These are phyloP conservation scores for Sporothrix sp. DNA, from an alignment of 2,329 filamentous ascomycete genomes.

Conservation along the genomic window DNA sequence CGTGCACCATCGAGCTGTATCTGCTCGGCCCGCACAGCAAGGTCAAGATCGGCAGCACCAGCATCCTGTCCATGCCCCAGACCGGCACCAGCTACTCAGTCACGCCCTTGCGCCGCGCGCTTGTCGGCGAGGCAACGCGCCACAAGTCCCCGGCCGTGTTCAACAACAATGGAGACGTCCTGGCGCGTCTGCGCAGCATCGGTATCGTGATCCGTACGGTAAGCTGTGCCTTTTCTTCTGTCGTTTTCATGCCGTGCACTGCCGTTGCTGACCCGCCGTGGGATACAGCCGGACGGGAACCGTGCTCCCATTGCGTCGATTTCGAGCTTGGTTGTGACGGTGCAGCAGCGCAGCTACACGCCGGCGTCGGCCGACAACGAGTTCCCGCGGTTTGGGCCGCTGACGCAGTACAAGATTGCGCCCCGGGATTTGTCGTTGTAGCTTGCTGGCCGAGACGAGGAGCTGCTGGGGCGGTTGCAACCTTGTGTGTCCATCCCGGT, in stretches of 20 bases:
- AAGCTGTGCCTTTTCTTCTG: slow-evolving; percentile 6
- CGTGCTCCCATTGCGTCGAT: slow-evolving; percentile 20
- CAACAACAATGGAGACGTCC: slow-evolving; percentile 18
- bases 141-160: not conserved
- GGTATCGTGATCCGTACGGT: slow-evolving; percentile 20
- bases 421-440: not conserved
- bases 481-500: not conserved
- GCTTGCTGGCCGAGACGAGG: no score
- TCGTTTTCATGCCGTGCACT: not conserved
- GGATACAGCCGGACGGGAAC: slow-evolving; percentile 23
- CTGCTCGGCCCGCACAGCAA: slow-evolving; percentile 11
- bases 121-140: slow-evolving; percentile 2
- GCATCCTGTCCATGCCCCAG: slow-evolving; percentile 30
- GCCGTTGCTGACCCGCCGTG: no score
- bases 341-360: slow-evolving; percentile 24
- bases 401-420: not conserved
- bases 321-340: slow-evolving; percentile 29
- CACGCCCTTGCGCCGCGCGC: slow-evolving; percentile 23
- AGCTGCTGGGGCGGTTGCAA: no score
- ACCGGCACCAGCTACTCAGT: slow-evolving; percentile 25
- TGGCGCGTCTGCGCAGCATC: slow-evolving; percentile 25
- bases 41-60: slow-evolving; percentile 25
- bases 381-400: slow-evolving; percentile 21
- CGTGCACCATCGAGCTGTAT: slow-evolving; percentile 29
- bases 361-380: slow-evolving; percentile 13